Evolutionary conservation across 306 rosid genomes (phyloP).

Genomic region (Luffa aegyptiaca): DNA sequence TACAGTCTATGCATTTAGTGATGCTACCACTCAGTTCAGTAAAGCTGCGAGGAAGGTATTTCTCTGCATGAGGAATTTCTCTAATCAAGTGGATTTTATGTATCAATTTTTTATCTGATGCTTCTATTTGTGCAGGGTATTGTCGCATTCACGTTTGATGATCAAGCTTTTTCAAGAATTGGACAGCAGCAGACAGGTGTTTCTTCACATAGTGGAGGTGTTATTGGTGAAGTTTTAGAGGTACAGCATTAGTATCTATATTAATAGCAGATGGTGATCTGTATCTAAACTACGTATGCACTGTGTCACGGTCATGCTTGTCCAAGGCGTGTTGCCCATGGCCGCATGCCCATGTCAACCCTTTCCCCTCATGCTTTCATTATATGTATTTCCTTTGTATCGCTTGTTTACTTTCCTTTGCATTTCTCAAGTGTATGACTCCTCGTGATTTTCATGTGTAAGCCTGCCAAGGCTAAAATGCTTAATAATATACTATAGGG

Average conservation of each 20-base stretch:
- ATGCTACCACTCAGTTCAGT: conserved; percentile 93
- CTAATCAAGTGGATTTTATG: not conserved
- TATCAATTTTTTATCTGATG: conserved; percentile 6
- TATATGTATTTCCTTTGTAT: no score
- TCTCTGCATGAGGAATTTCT: conserved; percentile 12
- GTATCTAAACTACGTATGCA: not conserved
- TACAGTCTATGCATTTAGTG: conserved; percentile 88
- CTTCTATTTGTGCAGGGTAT: conserved; percentile 47
- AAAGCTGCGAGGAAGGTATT: conserved; percentile 90
- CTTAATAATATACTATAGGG: no score
- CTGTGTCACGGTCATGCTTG: no score
- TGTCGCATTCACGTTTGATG: conserved; percentile 96
- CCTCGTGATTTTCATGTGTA: no score
- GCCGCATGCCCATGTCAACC: no score
- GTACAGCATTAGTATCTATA: conserved; percentile 14
- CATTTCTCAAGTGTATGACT: no score
- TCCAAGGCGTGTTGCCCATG: no score
- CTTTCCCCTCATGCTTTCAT: no score
- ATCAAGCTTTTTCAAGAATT: conserved; percentile 54
- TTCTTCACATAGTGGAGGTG: conserved; percentile 65
- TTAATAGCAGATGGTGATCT: not conserved
- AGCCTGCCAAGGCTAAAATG: no score
- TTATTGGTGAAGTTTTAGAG: conserved; percentile 80
- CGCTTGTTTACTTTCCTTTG: no score
- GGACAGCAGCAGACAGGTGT: conserved; percentile 55